These are phyloP conservation scores for Acarospora socialis DNA, from an alignment of 2,329 filamentous ascomycete species.

Conservation along the genomic window DNA sequence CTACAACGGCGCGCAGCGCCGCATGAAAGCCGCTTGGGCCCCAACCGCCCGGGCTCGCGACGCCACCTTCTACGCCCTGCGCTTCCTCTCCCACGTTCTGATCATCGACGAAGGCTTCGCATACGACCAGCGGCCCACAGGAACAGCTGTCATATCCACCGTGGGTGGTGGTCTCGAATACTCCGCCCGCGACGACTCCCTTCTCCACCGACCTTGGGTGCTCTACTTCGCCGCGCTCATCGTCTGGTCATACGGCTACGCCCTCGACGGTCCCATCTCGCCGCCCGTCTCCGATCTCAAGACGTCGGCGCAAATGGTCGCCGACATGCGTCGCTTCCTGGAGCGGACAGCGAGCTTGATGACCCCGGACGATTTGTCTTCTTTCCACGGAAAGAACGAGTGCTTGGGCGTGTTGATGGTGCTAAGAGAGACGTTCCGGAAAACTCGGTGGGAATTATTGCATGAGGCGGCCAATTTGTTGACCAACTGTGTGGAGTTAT, in stretches of 20 bases:
- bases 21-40: constrained; percentile 84
- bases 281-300: constrained; percentile 35
- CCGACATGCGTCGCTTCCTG: constrained; percentile 69
- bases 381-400: constrained; percentile 61
- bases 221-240: constrained; percentile 85
- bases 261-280: constrained; percentile 64
- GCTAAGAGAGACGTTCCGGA: constrained; percentile 65
- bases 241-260: constrained; percentile 90
- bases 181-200: constrained; percentile 70
- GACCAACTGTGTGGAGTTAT: constrained; percentile 61
- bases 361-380: constrained; percentile 63
- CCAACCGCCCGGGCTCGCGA: constrained; percentile 77
- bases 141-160: constrained; percentile 23
- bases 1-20: constrained; percentile 60
- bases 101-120: constrained; percentile 45
- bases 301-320: constrained; percentile 51
- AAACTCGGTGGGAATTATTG: constrained; percentile 80
- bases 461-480: constrained; percentile 73
- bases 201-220: constrained; percentile 89
- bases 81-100: constrained; percentile 75
- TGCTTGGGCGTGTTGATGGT: constrained; percentile 72
- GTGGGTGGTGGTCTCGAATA: constrained; percentile 34
- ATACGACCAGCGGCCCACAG: constrained; percentile 26
- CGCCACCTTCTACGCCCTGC: constrained; percentile 81
- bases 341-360: constrained; percentile 54